phyloP scores from a whole-genome alignment of 257 asterid species.

The Linaria vulgaris region DNA sequence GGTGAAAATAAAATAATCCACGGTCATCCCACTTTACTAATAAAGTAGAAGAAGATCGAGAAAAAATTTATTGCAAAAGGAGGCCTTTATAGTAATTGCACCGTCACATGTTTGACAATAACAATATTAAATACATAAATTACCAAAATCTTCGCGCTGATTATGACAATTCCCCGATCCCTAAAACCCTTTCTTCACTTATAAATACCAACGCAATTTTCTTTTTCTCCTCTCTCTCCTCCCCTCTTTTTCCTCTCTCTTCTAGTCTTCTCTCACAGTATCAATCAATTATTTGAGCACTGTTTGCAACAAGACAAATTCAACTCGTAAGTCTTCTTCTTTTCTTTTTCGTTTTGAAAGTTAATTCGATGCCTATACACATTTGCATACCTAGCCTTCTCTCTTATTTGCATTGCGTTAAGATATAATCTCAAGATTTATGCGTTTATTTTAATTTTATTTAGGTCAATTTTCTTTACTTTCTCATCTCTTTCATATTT shows the following conservation, averaged over 20 bases:
- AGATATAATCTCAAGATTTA: neutral
- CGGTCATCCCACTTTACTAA: too few species aligned
- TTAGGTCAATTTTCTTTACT: neutral
- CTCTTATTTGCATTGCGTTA: slow-evolving; percentile 11
- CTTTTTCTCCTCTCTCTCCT: neutral
- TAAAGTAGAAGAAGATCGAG: too few species aligned
- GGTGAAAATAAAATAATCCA: too few species aligned
- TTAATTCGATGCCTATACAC: neutral
- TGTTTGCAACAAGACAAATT: slow-evolving; percentile 19
- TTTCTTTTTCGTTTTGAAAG: neutral
- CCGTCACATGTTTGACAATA: neutral
- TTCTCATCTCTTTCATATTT: neutral
- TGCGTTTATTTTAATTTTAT: neutral
- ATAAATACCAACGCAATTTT: slow-evolving; percentile 25
- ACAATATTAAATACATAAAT: neutral
- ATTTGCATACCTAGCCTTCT: neutral
- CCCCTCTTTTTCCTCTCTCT: slow-evolving; percentile 12
- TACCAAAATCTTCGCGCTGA: slow-evolving; percentile 32
- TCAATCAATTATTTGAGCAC: neutral
- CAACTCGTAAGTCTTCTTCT: slow-evolving; percentile 33
- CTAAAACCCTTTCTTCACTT: slow-evolving; percentile 28
- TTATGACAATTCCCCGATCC: slow-evolving; percentile 33
- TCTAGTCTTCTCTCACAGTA: neutral
- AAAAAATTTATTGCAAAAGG: slow-evolving; percentile 5
- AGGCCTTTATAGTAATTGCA: slow-evolving; percentile 20